phyloP scores from a whole-genome alignment of 1,139 yeast genomes.

The Suhomyces kunorum region DNA sequence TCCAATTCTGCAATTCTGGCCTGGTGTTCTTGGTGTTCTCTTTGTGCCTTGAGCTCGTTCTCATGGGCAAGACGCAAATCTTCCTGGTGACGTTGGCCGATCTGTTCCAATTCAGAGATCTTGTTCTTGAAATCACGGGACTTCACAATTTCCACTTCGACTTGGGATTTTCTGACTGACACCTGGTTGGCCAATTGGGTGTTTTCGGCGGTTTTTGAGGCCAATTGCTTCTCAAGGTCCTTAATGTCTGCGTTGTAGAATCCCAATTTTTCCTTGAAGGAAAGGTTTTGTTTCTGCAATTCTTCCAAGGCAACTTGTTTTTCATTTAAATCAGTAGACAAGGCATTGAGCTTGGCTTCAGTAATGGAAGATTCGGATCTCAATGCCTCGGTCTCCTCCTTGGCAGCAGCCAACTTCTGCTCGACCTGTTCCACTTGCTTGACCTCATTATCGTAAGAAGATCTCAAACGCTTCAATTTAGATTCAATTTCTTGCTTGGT shows the following conservation, averaged over 20 bases:
- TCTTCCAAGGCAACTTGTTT: conserved; percentile 61
- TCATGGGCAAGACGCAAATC: conserved; percentile 23
- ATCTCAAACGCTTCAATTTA: conserved; percentile 64
- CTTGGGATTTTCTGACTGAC: conserved; percentile 69
- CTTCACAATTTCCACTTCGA: conserved; percentile 60
- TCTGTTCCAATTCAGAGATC: conserved; percentile 30
- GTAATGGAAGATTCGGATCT: conserved; percentile 75
- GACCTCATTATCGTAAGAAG: conserved; percentile 77
- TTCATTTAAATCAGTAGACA: conserved; percentile 65
- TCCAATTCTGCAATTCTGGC: conserved; percentile 30
- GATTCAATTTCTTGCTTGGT: conserved; percentile 71
- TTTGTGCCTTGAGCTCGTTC: conserved; percentile 9
- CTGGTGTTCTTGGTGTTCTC: conserved; percentile 7
- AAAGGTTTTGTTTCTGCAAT: conserved; percentile 64
- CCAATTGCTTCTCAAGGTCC: conserved; percentile 58
- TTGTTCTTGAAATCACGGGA: conserved; percentile 44
- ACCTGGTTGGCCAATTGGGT: conserved; percentile 63
- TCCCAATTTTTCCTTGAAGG: conserved; percentile 68
- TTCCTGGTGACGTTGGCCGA: conserved; percentile 25
- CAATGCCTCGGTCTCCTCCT: conserved; percentile 69
- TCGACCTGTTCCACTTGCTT: conserved; percentile 74
- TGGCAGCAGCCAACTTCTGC: conserved; percentile 55
- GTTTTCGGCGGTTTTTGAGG: conserved; percentile 51
- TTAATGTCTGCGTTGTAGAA: conserved; percentile 65
- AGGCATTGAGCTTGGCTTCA: conserved; percentile 78